phyloP scores from a whole-genome alignment of 768 basidiomycete genomes.

The Glaciozyma martinii region DNA sequence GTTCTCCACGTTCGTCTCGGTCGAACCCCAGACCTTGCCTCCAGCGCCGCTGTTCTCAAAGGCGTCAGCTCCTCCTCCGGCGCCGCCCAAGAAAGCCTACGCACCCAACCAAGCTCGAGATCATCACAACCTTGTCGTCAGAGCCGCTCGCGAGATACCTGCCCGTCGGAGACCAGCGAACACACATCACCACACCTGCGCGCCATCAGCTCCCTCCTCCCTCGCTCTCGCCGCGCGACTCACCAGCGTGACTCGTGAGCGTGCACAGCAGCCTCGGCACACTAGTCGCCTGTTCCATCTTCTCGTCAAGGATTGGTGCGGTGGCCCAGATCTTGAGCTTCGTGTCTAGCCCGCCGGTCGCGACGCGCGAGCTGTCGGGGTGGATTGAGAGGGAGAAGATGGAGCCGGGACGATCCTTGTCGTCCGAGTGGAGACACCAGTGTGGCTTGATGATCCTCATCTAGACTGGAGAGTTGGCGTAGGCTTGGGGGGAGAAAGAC shows the following conservation, averaged over 20 bases:
- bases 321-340: conserved; percentile 98
- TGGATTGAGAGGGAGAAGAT: not conserved
- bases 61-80: not conserved
- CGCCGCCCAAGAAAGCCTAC: not conserved
- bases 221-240: conserved; percentile 6
- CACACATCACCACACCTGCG: conserved; percentile 66
- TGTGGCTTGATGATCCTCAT: not conserved
- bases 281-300: conserved; percentile 55
- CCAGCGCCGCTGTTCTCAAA: conserved; percentile 36
- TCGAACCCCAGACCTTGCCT: conserved; percentile 54
- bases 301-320: conserved; percentile 74
- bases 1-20: conserved; percentile 90
- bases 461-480: not conserved
- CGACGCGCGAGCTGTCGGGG: conserved; percentile 83
- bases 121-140: conserved; percentile 89
- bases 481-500: not conserved
- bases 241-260: conserved; percentile 81
- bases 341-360: conserved; percentile 96
- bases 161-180: conserved; percentile 90
- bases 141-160: conserved; percentile 91
- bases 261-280: conserved; percentile 80
- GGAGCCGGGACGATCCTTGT: not conserved
- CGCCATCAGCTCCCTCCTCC: not conserved
- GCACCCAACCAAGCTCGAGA: conserved; percentile 91
- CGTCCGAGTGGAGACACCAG: not conserved